Evolutionary conservation across 345 rosid genomes (phyloP).

Genomic region (Arabis hirsuta): DNA sequence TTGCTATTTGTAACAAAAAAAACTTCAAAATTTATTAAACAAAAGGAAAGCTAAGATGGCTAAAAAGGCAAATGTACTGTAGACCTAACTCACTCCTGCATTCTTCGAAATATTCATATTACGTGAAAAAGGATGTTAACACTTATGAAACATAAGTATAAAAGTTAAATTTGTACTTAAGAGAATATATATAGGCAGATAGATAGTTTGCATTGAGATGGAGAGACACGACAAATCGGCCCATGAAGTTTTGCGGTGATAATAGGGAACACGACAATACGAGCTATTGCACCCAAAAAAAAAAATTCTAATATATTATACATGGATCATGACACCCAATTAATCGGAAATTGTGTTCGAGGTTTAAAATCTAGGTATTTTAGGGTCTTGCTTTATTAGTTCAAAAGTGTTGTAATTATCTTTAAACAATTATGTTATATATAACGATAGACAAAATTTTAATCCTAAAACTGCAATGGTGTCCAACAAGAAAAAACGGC

Average conservation of each 20-base stretch:
- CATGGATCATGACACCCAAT: slow-evolving; percentile 18
- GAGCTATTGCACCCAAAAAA: slow-evolving; percentile 5
- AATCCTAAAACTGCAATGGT: too few species aligned
- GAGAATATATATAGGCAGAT: not conserved
- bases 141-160: slow-evolving; percentile 3
- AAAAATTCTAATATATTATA: not conserved
- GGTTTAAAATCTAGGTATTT: not conserved
- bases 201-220: slow-evolving; percentile 11
- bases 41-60: not conserved
- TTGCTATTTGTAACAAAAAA: too few species aligned
- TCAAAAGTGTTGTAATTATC: not conserved
- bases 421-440: not conserved
- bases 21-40: not conserved
- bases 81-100: too few species aligned
- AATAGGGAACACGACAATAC: slow-evolving; percentile 57
- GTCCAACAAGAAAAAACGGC: too few species aligned
- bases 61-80: not conserved
- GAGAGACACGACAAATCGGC: slow-evolving; percentile 30
- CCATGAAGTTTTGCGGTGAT: slow-evolving; percentile 55
- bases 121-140: too few species aligned
- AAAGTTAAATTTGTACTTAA: not conserved
- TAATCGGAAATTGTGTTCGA: slow-evolving; percentile 28
- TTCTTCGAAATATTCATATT: too few species aligned
- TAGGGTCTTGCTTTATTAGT: not conserved
- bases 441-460: too few species aligned